phyloP scores from a whole-genome alignment of 2,329 filamentous ascomycete species.

The Calonectria fujianensis region DNA sequence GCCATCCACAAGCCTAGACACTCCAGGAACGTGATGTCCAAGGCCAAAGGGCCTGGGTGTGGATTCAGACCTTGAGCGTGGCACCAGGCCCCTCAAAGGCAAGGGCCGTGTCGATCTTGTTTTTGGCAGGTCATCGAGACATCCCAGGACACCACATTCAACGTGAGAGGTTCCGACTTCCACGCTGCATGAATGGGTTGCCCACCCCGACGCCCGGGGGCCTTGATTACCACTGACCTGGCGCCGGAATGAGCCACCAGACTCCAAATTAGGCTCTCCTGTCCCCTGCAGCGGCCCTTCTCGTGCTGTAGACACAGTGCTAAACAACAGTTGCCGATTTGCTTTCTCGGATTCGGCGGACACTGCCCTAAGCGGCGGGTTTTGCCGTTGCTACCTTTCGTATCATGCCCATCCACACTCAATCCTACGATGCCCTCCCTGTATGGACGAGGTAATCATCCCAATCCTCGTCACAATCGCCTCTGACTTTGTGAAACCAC shows the following conservation, averaged over 20 bases:
- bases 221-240: not conserved
- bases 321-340: not conserved
- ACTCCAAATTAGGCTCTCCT: constrained; percentile 9
- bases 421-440: not conserved
- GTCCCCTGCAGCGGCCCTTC: not conserved
- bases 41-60: not conserved
- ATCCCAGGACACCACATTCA: constrained; percentile 1
- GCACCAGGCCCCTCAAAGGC: not conserved
- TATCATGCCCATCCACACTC: not conserved
- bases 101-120: constrained; percentile 55
- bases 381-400: not conserved
- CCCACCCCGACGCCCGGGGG: not conserved
- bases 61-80: constrained; percentile 5
- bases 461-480: not conserved
- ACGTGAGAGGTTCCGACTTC: not conserved
- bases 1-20: constrained; percentile 14
- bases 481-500: constrained; percentile 1
- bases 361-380: not conserved
- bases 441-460: not conserved
- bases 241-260: constrained; percentile 13
- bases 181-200: constrained; percentile 1
- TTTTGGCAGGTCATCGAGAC: constrained; percentile 60
- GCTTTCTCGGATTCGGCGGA: constrained; percentile 6
- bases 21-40: constrained; percentile 13
- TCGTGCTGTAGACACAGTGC: not conserved